Conservation (phyloP, 164 flowering plant genomes). For the Liquidambar formosana region DNA sequence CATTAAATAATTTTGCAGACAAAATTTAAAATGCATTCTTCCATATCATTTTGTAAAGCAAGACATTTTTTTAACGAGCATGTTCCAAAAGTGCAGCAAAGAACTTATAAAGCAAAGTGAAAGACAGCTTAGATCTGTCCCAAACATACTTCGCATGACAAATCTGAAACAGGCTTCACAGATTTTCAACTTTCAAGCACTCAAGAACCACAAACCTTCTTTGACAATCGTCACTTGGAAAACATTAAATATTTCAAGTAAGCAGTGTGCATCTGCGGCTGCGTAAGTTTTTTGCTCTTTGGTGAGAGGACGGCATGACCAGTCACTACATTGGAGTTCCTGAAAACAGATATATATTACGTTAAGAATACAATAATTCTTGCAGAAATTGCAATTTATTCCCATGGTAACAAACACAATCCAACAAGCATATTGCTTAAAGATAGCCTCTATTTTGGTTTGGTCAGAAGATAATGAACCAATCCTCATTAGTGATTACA, state of each 20-base stretch:
- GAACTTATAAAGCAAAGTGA: too few relatives aligned
- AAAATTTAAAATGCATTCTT: too few relatives aligned
- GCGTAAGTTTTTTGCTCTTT: constrained; percentile 89
- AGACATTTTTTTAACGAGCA: too few relatives aligned
- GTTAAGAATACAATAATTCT: neutral
- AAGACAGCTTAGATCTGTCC: too few relatives aligned
- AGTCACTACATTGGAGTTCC: constrained; percentile 99
- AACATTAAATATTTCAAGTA: constrained; percentile 66
- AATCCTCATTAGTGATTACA: too few relatives aligned
- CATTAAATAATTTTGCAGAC: neutral
- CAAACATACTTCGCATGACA: neutral
- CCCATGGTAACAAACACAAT: neutral
- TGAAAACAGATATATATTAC: constrained; percentile 28
- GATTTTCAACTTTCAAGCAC: neutral
- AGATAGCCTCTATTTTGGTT: neutral
- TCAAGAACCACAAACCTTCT: constrained; percentile 53
- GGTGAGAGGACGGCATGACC: constrained; percentile 91
- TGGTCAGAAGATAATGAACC: neutral
- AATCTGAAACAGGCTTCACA: neutral
- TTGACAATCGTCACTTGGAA: constrained; percentile 47
- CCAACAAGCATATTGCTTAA: neutral
- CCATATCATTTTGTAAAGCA: too few relatives aligned
- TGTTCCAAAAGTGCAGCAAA: too few relatives aligned
- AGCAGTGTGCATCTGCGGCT: constrained; percentile 86
- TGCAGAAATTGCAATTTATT: neutral